Evolutionary conservation across 192 early-diverging fungal genomes (phyloP).

Genomic region (Kappamyces sp.): DNA sequence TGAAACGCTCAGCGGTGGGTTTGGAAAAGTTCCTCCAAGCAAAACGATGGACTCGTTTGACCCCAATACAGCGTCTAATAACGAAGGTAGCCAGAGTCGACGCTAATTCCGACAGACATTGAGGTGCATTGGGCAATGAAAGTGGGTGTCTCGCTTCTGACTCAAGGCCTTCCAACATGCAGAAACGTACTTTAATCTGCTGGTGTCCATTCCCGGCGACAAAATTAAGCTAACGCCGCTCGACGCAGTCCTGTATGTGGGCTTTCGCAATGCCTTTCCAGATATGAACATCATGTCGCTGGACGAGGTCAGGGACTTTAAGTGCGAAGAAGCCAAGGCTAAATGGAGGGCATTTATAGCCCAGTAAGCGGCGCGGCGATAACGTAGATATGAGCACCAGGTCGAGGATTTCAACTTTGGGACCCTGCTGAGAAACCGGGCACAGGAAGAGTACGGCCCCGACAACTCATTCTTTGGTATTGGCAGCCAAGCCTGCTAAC

Average conservation of each 20-base stretch:
- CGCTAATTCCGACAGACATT: slow-evolving; percentile 27
- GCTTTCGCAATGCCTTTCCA: slow-evolving; percentile 71
- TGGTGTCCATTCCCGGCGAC: slow-evolving; percentile 59
- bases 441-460: slow-evolving; percentile 71
- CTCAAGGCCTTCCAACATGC: slow-evolving; percentile 88
- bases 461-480: slow-evolving; percentile 87
- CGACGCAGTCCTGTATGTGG: slow-evolving; percentile 77
- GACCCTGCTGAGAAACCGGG: slow-evolving; percentile 72
- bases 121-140: slow-evolving; percentile 90
- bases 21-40: too few relatives aligned
- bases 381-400: slow-evolving; percentile 60
- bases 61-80: slow-evolving; percentile 8
- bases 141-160: too few relatives aligned
- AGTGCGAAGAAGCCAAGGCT: slow-evolving; percentile 70
- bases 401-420: slow-evolving; percentile 95
- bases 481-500: slow-evolving; percentile 11
- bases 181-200: slow-evolving; percentile 85
- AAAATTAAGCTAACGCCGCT: slow-evolving; percentile 81
- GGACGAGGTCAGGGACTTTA: slow-evolving; percentile 72
- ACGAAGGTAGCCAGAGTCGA: background rate
- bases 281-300: slow-evolving; percentile 64
- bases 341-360: slow-evolving; percentile 85
- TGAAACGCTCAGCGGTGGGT: too few relatives aligned
- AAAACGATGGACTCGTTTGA: too few relatives aligned
- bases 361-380: slow-evolving; percentile 28